Evolutionary conservation across 371 early-diverging fungal species (phyloP).

Genomic region (Coemansia sp.): DNA sequence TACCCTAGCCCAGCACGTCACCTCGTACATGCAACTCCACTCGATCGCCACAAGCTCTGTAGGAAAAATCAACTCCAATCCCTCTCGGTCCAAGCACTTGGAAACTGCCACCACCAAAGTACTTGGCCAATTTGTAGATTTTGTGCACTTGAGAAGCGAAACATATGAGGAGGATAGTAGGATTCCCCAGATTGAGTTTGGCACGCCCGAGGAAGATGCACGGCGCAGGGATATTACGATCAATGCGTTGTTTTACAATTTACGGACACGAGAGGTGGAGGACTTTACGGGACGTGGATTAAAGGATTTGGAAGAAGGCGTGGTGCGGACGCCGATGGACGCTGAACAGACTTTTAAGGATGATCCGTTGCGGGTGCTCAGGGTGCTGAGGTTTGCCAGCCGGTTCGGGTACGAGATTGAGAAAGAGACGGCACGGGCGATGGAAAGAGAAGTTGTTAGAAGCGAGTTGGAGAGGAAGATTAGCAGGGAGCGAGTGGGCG

Average conservation of each 20-base stretch:
- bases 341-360: constrained; percentile 93
- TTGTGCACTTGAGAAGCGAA: constrained; percentile 95
- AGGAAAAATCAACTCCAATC: constrained; percentile 89
- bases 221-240: constrained; percentile 97
- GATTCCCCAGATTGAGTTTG: constrained; percentile 80
- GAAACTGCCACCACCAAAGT: constrained; percentile 95
- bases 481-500: constrained; percentile 93
- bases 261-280: constrained; percentile 85
- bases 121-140: constrained; percentile 85
- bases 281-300: constrained; percentile 88
- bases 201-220: constrained; percentile 97
- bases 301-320: constrained; percentile 65
- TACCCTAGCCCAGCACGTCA: constrained; percentile 85
- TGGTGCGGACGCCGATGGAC: constrained; percentile 92
- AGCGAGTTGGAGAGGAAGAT: constrained; percentile 78
- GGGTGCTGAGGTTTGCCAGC: constrained; percentile 95
- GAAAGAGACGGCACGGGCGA: constrained; percentile 66
- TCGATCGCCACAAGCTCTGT: constrained; percentile 60
- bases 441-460: constrained; percentile 59
- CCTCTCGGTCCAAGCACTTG: constrained; percentile 97
- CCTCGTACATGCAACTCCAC: constrained; percentile 60
- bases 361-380: constrained; percentile 97
- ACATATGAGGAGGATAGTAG: constrained; percentile 81
- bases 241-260: constrained; percentile 98
- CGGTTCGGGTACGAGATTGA: constrained; percentile 84